Conservation (phyloP, 306 rosid genomes). For the Pyrus communis region DNA sequence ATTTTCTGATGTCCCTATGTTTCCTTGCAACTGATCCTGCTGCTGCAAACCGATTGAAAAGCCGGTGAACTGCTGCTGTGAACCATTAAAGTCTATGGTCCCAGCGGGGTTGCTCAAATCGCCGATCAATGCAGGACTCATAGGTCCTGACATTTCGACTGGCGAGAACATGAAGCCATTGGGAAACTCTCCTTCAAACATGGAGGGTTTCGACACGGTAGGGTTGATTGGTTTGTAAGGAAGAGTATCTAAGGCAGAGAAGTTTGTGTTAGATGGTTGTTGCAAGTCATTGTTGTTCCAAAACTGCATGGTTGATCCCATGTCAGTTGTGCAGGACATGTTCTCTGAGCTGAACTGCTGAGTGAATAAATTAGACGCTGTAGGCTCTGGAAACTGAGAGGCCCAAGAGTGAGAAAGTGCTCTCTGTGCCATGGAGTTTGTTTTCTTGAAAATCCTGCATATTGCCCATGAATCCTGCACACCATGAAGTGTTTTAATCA, state of each 20-base stretch:
- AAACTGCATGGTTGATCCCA: slow-evolving; percentile 27
- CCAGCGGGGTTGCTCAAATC: slow-evolving; percentile 11
- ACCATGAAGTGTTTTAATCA: not conserved
- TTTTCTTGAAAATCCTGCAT: slow-evolving; percentile 79
- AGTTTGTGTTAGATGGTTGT: slow-evolving; percentile 15
- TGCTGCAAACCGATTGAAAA: slow-evolving; percentile 31
- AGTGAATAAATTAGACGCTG: slow-evolving; percentile 31
- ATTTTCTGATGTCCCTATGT: slow-evolving; percentile 3
- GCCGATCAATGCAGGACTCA: slow-evolving; percentile 16
- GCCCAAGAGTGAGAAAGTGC: slow-evolving; percentile 57
- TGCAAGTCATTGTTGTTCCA: slow-evolving; percentile 23
- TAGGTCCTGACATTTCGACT: slow-evolving; percentile 26
- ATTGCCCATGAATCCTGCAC: slow-evolving; percentile 88
- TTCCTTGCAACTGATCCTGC: slow-evolving; percentile 33
- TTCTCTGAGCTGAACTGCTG: slow-evolving; percentile 37
- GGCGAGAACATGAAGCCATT: slow-evolving; percentile 42
- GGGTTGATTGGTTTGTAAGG: slow-evolving; percentile 28
- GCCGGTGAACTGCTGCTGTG: slow-evolving; percentile 27
- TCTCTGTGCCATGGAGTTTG: slow-evolving; percentile 62
- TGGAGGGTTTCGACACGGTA: slow-evolving; percentile 15
- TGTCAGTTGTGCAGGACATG: slow-evolving; percentile 38
- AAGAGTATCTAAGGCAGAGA: slow-evolving; percentile 30
- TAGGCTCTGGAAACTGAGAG: slow-evolving; percentile 36
- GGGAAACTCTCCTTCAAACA: slow-evolving; percentile 25
- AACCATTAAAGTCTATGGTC: slow-evolving; percentile 36